These are phyloP conservation scores for Xerocomellus dryophilus DNA, from an alignment of 768 basidiomycete genomes.

Conservation along the genomic window DNA sequence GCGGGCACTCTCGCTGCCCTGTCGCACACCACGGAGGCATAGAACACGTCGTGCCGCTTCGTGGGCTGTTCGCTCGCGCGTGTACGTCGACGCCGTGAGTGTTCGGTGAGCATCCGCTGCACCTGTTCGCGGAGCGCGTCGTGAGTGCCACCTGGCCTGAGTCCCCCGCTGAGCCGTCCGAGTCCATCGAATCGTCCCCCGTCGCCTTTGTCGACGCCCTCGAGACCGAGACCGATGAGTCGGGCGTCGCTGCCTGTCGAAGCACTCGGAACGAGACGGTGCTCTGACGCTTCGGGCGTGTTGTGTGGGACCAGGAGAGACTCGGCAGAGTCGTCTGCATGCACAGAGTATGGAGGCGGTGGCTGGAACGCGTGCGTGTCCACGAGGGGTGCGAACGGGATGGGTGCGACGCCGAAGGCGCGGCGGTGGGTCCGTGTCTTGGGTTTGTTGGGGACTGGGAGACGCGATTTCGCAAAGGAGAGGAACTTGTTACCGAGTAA, in stretches of 20 bases:
- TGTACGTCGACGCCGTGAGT: conserved; percentile 17
- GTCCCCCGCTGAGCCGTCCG: conserved; percentile 28
- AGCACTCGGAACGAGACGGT: not conserved
- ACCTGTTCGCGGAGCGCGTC: conserved; percentile 21
- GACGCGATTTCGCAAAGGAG: conserved; percentile 22
- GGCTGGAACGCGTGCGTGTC: conserved; percentile 27
- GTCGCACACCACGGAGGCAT: conserved; percentile 14
- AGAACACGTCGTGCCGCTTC: conserved; percentile 30
- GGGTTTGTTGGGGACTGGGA: conserved; percentile 20
- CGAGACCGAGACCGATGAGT: conserved; percentile 27
- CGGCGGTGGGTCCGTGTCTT: conserved; percentile 13
- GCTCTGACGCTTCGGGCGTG: conserved; percentile 16
- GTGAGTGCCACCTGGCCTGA: conserved; percentile 8
- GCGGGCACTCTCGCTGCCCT: not conserved
- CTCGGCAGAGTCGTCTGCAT: conserved; percentile 5
- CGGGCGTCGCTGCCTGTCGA: not conserved
- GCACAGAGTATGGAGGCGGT: conserved; percentile 23
- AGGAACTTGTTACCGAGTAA: conserved; percentile 19
- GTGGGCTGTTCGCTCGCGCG: conserved; percentile 18
- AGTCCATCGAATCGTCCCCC: conserved; percentile 29
- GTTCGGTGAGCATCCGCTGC: conserved; percentile 20
- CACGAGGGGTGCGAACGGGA: conserved; percentile 29
- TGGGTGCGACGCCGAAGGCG: conserved; percentile 14
- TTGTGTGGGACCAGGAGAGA: conserved; percentile 27
- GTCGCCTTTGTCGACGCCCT: conserved; percentile 24